Evolutionary conservation across 2,329 filamentous ascomycete species (phyloP).

Genomic region (Alternaria tenuissima): DNA sequence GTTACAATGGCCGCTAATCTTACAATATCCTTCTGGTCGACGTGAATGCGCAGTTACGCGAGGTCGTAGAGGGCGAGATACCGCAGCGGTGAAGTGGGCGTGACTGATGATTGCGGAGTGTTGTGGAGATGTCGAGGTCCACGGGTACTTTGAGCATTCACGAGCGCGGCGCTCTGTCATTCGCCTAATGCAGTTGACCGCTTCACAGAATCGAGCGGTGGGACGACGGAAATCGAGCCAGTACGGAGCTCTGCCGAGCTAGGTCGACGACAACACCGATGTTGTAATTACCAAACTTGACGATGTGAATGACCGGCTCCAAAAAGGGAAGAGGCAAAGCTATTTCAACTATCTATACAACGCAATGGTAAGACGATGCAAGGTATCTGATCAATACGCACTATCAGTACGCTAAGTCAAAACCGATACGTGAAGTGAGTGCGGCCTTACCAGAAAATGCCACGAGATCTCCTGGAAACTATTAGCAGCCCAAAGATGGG

Average conservation of each 20-base stretch:
- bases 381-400: constrained; percentile 21
- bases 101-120: constrained; percentile 28
- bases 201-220: constrained; percentile 36
- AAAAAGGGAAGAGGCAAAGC: constrained; percentile 18
- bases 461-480: constrained; percentile 34
- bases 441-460: constrained; percentile 32
- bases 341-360: constrained; percentile 34
- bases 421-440: constrained; percentile 17
- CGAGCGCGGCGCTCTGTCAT: constrained; percentile 22
- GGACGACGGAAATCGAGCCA: constrained; percentile 16
- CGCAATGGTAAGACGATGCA: constrained; percentile 19
- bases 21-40: constrained; percentile 15
- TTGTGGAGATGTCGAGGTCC: constrained; percentile 16
- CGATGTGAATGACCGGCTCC: constrained; percentile 24
- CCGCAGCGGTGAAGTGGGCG: constrained; percentile 16
- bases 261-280: constrained; percentile 10
- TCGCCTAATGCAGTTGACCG: constrained; percentile 30
- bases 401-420: constrained; percentile 31
- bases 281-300: constrained; percentile 10
- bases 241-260: constrained; percentile 8
- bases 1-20: constrained; percentile 8
- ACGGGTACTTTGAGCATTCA: constrained; percentile 28
- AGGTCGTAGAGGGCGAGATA: neutral
- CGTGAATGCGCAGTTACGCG: constrained; percentile 18
- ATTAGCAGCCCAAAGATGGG: constrained; percentile 18